Conservation (phyloP, 2,329 filamentous ascomycete genomes). For the Fusarium sarcochroum region DNA sequence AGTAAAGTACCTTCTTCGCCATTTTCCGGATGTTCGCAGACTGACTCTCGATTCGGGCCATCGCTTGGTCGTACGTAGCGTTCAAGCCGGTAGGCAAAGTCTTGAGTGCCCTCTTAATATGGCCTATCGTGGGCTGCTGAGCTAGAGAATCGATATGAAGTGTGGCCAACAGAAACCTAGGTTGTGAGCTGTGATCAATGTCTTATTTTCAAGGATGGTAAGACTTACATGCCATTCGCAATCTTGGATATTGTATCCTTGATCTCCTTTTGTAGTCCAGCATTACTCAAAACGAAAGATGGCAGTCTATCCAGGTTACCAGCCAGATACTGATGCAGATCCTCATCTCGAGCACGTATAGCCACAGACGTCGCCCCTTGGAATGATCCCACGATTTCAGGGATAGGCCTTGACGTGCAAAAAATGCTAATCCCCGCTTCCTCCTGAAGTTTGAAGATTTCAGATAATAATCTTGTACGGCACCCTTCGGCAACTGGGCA, state of each 20-base stretch:
- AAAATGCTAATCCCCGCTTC: constrained; percentile 27
- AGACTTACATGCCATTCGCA: constrained; percentile 39
- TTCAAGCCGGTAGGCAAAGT: constrained; percentile 43
- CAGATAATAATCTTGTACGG: neutral
- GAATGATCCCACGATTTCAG: constrained; percentile 24
- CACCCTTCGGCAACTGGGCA: neutral
- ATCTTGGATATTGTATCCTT: neutral
- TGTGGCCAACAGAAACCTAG: constrained; percentile 33
- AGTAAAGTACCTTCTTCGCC: constrained; percentile 56
- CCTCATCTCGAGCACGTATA: constrained; percentile 30
- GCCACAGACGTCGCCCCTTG: neutral
- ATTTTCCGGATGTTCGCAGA: constrained; percentile 45
- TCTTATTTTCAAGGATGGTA: no score
- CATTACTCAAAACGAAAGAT: rapidly evolving
- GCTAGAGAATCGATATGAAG: constrained; percentile 22
- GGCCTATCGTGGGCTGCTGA: neutral
- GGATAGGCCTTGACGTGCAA: constrained; percentile 44
- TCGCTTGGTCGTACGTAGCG: constrained; percentile 57
- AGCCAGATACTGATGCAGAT: constrained; percentile 30
- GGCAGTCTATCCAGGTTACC: neutral
- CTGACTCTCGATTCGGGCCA: constrained; percentile 59
- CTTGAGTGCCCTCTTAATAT: constrained; percentile 51
- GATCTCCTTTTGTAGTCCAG: constrained; percentile 17
- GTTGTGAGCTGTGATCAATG: neutral
- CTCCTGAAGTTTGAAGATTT: constrained; percentile 9